Conservation (phyloP, 1,284 basidiomycete species). For the Chalciporus sp. region DNA sequence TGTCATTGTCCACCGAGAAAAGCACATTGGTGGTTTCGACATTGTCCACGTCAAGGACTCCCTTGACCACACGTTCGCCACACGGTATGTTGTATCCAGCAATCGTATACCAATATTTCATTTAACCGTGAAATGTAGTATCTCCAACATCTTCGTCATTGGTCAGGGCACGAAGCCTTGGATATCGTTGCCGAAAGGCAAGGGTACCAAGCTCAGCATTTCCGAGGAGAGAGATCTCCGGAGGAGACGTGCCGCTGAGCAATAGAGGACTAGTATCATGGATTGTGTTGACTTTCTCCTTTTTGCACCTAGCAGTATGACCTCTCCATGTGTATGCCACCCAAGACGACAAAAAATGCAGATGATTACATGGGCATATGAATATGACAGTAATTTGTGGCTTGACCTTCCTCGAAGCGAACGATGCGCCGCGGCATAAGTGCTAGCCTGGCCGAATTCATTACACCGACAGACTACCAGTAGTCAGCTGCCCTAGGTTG, state of each 20-base stretch:
- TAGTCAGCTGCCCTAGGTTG: slow-evolving; percentile 65
- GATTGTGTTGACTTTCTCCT: slow-evolving; percentile 33
- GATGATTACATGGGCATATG: slow-evolving; percentile 18
- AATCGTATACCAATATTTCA: neutral
- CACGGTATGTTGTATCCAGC: slow-evolving; percentile 64
- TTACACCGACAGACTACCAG: slow-evolving; percentile 49
- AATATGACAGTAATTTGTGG: slow-evolving; percentile 6
- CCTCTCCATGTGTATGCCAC: slow-evolving; percentile 17
- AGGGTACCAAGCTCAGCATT: slow-evolving; percentile 94
- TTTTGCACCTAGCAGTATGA: slow-evolving; percentile 10
- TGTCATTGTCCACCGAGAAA: slow-evolving; percentile 94
- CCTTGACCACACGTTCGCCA: slow-evolving; percentile 93
- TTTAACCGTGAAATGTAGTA: slow-evolving; percentile 46
- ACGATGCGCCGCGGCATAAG: no score
- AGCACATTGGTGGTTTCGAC: slow-evolving; percentile 97
- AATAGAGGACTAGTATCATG: slow-evolving; percentile 40
- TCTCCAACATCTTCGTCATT: slow-evolving; percentile 98
- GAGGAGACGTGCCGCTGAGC: slow-evolving; percentile 71
- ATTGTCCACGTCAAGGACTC: slow-evolving; percentile 97
- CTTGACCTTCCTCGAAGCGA: neutral
- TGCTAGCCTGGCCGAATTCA: neutral
- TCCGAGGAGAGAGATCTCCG: slow-evolving; percentile 83
- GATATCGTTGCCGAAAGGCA: slow-evolving; percentile 98
- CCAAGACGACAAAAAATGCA: slow-evolving; percentile 27
- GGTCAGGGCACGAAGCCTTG: slow-evolving; percentile 95